Evolutionary conservation across 176 grass and related monocot genomes (phyloP).

Genomic region (Eremochloa ophiuroides): DNA sequence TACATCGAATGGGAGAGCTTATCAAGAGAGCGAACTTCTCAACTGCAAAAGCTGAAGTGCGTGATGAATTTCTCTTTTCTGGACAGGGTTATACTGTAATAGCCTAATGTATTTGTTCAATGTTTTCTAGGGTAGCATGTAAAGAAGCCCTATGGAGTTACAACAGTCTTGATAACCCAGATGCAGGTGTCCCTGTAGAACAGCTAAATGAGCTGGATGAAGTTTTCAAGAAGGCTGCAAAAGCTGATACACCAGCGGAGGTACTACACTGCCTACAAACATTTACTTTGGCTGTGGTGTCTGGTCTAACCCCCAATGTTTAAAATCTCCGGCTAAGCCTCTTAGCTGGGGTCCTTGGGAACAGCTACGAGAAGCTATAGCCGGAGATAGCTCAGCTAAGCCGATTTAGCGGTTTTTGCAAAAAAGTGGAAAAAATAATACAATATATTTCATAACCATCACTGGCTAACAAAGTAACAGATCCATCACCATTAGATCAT

Average conservation of each 20-base stretch:
- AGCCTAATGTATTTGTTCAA: not conserved
- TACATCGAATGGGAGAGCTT: slow-evolving; percentile 80
- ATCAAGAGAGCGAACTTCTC: slow-evolving; percentile 38
- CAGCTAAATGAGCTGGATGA: slow-evolving; percentile 54
- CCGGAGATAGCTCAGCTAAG: too few relatives aligned
- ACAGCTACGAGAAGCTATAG: too few relatives aligned
- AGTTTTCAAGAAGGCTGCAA: slow-evolving; percentile 61
- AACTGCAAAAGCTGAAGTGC: slow-evolving; percentile 57
- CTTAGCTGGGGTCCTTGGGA: too few relatives aligned
- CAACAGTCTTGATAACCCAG: slow-evolving; percentile 37
- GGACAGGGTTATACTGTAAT: not conserved
- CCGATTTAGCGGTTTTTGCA: too few relatives aligned
- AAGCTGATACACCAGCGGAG: slow-evolving; percentile 63
- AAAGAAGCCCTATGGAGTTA: slow-evolving; percentile 63
- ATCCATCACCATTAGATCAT: too few relatives aligned
- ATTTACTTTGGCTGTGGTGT: not conserved
- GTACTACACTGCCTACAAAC: slow-evolving; percentile 20
- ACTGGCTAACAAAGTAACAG: too few relatives aligned
- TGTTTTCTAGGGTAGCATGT: slow-evolving; percentile 55
- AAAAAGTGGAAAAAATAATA: too few relatives aligned
- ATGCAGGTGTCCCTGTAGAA: slow-evolving; percentile 38
- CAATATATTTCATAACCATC: too few relatives aligned
- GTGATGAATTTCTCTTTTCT: slow-evolving; percentile 19
- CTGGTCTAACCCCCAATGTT: not conserved
- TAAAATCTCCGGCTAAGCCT: too few relatives aligned